Conservation (phyloP, 1,284 basidiomycete genomes). For the Cystobasidium pallidum region DNA sequence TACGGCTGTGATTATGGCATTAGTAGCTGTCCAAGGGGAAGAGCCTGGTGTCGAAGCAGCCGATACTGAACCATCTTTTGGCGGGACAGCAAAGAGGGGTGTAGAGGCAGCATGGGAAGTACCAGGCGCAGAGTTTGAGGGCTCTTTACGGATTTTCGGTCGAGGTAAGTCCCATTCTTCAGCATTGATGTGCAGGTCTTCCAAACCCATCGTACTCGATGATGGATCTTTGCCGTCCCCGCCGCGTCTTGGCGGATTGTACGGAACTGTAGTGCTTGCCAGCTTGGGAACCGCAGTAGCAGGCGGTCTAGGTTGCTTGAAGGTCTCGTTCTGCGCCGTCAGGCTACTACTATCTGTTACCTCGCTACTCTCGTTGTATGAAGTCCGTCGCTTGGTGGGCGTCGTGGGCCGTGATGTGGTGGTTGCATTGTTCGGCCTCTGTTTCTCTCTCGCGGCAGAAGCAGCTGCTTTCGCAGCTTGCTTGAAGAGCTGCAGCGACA, state of each 20-base stretch:
- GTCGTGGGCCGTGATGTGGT: not conserved
- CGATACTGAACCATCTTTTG: slow-evolving; percentile 6
- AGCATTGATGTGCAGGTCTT: slow-evolving; percentile 7
- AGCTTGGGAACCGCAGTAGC: not conserved
- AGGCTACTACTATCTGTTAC: not conserved
- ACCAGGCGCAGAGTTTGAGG: not conserved
- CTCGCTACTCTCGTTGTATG: not conserved
- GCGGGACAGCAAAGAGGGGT: slow-evolving; percentile 13
- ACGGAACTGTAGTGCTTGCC: slow-evolving; percentile 2
- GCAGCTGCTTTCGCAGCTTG: slow-evolving; percentile 44
- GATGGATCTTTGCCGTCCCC: not conserved
- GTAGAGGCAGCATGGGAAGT: slow-evolving; percentile 17
- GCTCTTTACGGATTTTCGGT: not conserved
- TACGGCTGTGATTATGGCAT: not conserved
- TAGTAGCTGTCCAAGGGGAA: not conserved
- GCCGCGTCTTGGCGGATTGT: not conserved
- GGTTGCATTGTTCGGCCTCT: not conserved
- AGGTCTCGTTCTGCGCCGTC: not conserved
- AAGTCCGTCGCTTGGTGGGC: not conserved
- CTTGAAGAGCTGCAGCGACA: slow-evolving; percentile 52
- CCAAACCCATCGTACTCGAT: not conserved
- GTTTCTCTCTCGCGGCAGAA: slow-evolving; percentile 38
- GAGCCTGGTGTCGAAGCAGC: not conserved
- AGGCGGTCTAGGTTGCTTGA: slow-evolving; percentile 17
- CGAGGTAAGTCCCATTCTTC: slow-evolving; percentile 25